A percentile compares a stretch with the other conserved stretches of the same genome.
Conservation (phyloP, 75 land plant genomes). For the Selaginella tamariscina region DNA sequence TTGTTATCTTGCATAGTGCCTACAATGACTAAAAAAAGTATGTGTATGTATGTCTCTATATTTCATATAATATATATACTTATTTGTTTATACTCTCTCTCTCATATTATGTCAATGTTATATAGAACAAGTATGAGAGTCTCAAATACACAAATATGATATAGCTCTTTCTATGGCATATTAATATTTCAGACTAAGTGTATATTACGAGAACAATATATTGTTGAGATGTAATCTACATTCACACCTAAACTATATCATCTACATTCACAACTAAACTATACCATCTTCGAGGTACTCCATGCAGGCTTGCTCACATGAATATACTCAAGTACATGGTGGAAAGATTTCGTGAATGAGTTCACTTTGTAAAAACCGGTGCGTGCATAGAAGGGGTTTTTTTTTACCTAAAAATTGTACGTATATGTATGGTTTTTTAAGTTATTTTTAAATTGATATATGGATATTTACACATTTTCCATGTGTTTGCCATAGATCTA, state of each 20-base stretch:
- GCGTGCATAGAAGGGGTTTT: too few relatives aligned
- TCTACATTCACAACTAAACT: conserved; percentile 39
- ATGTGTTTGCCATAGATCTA: not conserved
- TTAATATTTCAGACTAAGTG: conserved; percentile 34
- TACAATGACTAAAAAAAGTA: too few relatives aligned
- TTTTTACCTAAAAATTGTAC: too few relatives aligned
- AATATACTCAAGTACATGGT: conserved; percentile 27
- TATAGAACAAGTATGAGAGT: conserved; percentile 41
- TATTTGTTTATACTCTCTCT: too few relatives aligned
- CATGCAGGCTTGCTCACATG: conserved; percentile 29
- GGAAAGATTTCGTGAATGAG: not conserved
- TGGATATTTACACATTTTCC: too few relatives aligned
- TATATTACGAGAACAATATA: conserved; percentile 29
- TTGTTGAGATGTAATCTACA: conserved; percentile 43
- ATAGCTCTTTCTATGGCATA: conserved; percentile 44
- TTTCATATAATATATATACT: too few relatives aligned
- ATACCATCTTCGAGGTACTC: conserved; percentile 48
- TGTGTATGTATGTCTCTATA: too few relatives aligned
- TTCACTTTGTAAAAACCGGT: not conserved
- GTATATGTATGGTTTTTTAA: too few relatives aligned
- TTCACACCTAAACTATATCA: conserved; percentile 41
- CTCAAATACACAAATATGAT: conserved; percentile 26
- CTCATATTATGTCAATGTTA: too few relatives aligned
- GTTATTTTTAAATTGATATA: too few relatives aligned
- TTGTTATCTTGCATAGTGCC: too few relatives aligned